Evolutionary conservation across 177 flowering plant species (phyloP).

Genomic region (Viscum album): DNA sequence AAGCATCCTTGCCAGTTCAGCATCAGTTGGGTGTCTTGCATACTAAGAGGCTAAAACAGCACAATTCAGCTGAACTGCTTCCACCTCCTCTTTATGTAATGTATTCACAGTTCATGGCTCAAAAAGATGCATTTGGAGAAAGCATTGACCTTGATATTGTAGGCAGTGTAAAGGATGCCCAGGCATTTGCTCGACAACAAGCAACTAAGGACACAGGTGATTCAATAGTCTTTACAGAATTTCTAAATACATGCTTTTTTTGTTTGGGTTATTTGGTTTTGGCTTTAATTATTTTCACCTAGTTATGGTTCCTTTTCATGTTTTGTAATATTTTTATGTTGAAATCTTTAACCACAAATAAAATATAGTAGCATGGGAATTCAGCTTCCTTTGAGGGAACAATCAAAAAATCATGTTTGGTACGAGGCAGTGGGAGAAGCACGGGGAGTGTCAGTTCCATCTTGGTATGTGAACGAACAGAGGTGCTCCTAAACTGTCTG

Average conservation of each 20-base stretch:
- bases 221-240: neutral
- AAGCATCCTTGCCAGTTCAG: conserved; percentile 94
- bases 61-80: conserved; percentile 72
- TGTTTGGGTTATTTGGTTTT: neutral
- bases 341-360: too few relatives aligned
- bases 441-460: too few relatives aligned
- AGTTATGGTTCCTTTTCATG: neutral
- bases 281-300: neutral
- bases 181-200: conserved; percentile 68
- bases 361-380: too few relatives aligned
- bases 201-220: conserved; percentile 66
- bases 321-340: neutral
- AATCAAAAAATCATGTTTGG: too few relatives aligned
- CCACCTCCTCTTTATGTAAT: conserved; percentile 87
- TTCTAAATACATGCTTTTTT: neutral
- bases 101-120: conserved; percentile 84
- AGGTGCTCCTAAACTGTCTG: too few relatives aligned
- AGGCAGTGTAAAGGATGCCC: conserved; percentile 92
- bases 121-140: conserved; percentile 94
- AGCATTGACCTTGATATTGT: conserved; percentile 67
- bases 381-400: too few relatives aligned
- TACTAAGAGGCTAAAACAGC: conserved; percentile 78
- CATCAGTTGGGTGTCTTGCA: conserved; percentile 71
- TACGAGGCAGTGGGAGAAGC: too few relatives aligned
- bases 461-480: too few relatives aligned